These are phyloP conservation scores for Malus hybrid DNA, from an alignment of 331 rosid species.

Conservation along the genomic window DNA sequence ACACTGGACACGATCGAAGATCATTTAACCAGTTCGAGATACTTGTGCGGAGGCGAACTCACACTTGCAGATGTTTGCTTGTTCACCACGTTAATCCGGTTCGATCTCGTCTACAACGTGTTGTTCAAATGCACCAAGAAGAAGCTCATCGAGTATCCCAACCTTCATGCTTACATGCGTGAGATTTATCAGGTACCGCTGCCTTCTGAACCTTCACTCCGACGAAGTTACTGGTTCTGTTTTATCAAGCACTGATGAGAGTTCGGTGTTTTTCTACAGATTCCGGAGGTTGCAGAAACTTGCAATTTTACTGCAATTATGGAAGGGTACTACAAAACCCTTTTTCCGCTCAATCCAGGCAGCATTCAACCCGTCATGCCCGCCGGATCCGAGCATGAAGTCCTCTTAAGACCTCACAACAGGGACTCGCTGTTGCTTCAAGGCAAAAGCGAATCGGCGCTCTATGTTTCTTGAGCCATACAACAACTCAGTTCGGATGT, in stretches of 20 bases:
- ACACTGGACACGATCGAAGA: constrained; percentile 53
- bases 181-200: constrained; percentile 66
- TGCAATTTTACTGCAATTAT: constrained; percentile 63
- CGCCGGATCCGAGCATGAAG: constrained; percentile 35
- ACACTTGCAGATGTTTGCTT: constrained; percentile 70
- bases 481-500: background rate
- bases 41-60: constrained; percentile 53
- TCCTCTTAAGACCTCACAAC: constrained; percentile 45
- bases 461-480: background rate
- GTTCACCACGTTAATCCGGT: constrained; percentile 74
- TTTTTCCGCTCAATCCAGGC: constrained; percentile 89
- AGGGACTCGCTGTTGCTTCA: constrained; percentile 38
- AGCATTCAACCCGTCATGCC: constrained; percentile 67
- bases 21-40: constrained; percentile 52
- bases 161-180: constrained; percentile 69
- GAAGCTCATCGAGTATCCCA: constrained; percentile 60
- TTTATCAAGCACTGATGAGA: background rate
- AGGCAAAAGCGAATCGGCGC: background rate
- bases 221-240: background rate
- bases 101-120: constrained; percentile 66
- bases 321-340: constrained; percentile 82
- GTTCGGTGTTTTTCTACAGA: constrained; percentile 25
- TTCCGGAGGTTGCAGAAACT: constrained; percentile 75
- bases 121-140: constrained; percentile 84
- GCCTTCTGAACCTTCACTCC: no score